These are phyloP conservation scores for Entamoeba dispar DNA, from an alignment of 208 protist genomes.

Conservation along the genomic window DNA sequence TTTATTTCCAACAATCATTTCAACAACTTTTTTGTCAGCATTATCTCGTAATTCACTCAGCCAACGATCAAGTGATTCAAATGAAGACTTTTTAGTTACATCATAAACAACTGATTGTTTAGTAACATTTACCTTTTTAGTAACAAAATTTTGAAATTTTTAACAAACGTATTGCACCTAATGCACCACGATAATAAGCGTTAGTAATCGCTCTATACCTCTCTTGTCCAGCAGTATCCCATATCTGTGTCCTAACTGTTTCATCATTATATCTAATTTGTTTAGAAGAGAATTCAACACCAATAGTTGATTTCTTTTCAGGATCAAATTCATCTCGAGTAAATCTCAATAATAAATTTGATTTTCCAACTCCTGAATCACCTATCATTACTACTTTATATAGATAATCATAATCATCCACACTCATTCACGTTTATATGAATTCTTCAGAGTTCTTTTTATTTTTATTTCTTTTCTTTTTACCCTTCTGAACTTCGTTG, in stretches of 20 bases:
- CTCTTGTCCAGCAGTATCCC: slow-evolving; percentile 28
- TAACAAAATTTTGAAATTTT: too few relatives aligned
- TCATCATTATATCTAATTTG: slow-evolving; percentile 28
- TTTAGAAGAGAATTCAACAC: slow-evolving; percentile 40
- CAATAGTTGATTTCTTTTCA: slow-evolving; percentile 37
- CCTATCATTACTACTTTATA: slow-evolving; percentile 34
- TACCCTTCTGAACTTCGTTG: too few relatives aligned
- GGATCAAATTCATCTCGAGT: slow-evolving; percentile 34
- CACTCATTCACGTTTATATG: too few relatives aligned
- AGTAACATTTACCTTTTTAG: too few relatives aligned
- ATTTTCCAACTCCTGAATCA: slow-evolving; percentile 36
- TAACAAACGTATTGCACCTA: not conserved
- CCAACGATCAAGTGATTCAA: slow-evolving; percentile 25
- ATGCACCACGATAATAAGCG: not conserved
- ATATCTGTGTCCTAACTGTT: slow-evolving; percentile 35
- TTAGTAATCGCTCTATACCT: not conserved
- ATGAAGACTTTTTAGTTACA: slow-evolving; percentile 15
- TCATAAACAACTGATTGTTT: slow-evolving; percentile 23
- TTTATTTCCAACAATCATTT: slow-evolving; percentile 39
- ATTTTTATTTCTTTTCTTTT: too few relatives aligned
- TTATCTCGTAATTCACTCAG: slow-evolving; percentile 15
- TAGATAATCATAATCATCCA: slow-evolving; percentile 15
- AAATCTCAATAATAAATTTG: slow-evolving; percentile 35
- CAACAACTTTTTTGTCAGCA: slow-evolving; percentile 8
- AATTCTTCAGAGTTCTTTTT: too few relatives aligned